A percentile compares a stretch with the other conserved stretches of the same genome.
Conservation (phyloP, 148 eudicot genomes). For the Hydrangea macrophylla region DNA sequence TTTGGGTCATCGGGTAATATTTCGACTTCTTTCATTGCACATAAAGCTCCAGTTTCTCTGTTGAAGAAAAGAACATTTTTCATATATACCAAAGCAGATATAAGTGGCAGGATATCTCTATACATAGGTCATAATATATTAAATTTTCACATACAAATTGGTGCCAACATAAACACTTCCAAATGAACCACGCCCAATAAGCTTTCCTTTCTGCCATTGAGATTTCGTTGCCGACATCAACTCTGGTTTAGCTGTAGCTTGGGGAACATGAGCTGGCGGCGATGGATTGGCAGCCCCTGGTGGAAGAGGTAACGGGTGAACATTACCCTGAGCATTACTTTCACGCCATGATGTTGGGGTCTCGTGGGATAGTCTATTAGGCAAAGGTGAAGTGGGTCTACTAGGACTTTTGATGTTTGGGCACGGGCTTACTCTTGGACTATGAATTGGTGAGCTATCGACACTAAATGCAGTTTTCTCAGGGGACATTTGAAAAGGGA, state of each 20-base stretch:
- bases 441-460: slow-evolving; percentile 41
- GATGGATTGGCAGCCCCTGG: slow-evolving; percentile 46
- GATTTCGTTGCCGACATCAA: slow-evolving; percentile 30
- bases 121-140: no score
- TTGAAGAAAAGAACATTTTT: slow-evolving; percentile 1
- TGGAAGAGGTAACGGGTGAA: slow-evolving; percentile 86
- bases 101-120: no score
- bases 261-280: slow-evolving; percentile 36
- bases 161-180: slow-evolving; percentile 91
- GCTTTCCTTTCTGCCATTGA: slow-evolving; percentile 93
- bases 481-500: slow-evolving; percentile 19
- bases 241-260: slow-evolving; percentile 28
- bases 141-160: slow-evolving; percentile 44
- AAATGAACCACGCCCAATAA: slow-evolving; percentile 91
- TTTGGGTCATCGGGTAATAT: slow-evolving; percentile 69
- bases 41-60: slow-evolving; percentile 97
- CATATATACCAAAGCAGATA: no score
- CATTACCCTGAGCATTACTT: slow-evolving; percentile 27
- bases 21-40: slow-evolving; percentile 99
- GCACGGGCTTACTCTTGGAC: slow-evolving; percentile 34
- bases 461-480: slow-evolving; percentile 31
- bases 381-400: slow-evolving; percentile 56
- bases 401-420: slow-evolving; percentile 28
- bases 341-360: slow-evolving; percentile 31
- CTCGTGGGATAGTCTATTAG: slow-evolving; percentile 33